Percentiles rank a stretch among this genome's conserved stretches.
Evolutionary conservation across 148 eudicot species (phyloP).

Genomic region (Chenopodium quinoa): DNA sequence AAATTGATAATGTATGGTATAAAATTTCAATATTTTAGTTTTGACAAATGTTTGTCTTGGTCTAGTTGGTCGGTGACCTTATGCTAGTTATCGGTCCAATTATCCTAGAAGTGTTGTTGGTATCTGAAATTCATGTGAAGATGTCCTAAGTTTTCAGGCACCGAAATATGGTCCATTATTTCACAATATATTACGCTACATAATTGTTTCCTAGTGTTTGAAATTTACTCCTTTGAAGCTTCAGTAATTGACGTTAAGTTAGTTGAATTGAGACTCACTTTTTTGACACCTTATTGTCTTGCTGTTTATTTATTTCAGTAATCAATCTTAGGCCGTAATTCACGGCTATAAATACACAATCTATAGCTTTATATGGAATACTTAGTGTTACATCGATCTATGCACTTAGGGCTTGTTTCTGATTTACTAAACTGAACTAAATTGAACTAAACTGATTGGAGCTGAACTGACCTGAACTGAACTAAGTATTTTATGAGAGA

Average conservation of each 20-base stretch:
- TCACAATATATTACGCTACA: neutral
- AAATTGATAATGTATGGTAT: too few species aligned
- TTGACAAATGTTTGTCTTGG: neutral
- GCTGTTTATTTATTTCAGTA: neutral
- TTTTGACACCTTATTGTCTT: neutral
- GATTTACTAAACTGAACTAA: too few species aligned
- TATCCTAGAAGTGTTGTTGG: neutral
- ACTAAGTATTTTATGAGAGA: too few species aligned
- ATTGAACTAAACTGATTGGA: too few species aligned
- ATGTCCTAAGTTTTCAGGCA: neutral
- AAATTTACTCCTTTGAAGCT: neutral
- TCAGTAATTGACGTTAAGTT: neutral
- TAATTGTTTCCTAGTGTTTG: neutral
- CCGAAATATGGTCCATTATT: neutral
- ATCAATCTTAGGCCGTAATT: neutral
- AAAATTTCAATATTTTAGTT: neutral
- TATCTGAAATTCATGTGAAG: neutral
- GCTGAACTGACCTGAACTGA: too few species aligned
- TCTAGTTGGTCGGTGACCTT: neutral
- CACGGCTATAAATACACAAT: neutral
- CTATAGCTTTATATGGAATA: too few species aligned
- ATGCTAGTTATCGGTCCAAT: neutral
- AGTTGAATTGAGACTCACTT: too few species aligned
- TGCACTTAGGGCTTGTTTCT: too few species aligned
- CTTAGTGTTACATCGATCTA: too few species aligned